A percentile compares a stretch with the other conserved stretches of the same genome.
Evolutionary conservation across 2,329 filamentous ascomycete genomes (phyloP).

Genomic region (Diplocarpon rosae): DNA sequence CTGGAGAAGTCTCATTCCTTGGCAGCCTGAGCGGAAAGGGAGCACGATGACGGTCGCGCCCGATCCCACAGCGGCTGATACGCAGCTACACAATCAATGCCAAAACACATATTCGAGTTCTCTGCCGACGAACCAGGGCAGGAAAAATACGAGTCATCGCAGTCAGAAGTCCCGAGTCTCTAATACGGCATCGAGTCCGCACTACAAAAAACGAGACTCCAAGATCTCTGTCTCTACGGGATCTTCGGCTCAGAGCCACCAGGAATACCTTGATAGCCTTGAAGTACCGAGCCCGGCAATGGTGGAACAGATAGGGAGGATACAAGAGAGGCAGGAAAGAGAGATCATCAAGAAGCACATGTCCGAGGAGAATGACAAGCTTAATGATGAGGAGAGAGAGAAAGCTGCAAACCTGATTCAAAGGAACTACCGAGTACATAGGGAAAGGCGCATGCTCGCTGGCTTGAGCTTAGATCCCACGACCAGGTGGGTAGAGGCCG

Average conservation of each 20-base stretch:
- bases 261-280: conserved; percentile 26
- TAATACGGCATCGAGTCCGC: background rate
- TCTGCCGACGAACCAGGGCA: no score
- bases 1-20: no score
- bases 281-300: conserved; percentile 26
- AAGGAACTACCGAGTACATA: conserved; percentile 68
- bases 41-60: no score
- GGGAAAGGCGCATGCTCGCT: conserved; percentile 56
- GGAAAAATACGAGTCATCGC: background rate
- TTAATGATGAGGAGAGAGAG: conserved; percentile 33
- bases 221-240: conserved; percentile 17
- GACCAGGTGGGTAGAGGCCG: conserved; percentile 31
- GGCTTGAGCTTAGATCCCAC: conserved; percentile 46
- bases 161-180: background rate
- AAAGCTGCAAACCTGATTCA: conserved; percentile 49
- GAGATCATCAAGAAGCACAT: conserved; percentile 18
- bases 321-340: conserved; percentile 33
- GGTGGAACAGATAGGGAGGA: conserved; percentile 37
- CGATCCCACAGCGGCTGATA: no score
- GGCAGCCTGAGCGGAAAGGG: no score
- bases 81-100: no score
- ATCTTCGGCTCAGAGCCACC: conserved; percentile 16
- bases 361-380: conserved; percentile 28
- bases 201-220: conserved; percentile 10
- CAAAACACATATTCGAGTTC: no score